Percentiles rank a stretch among this genome's conserved stretches.
phyloP scores from a whole-genome alignment of 2,329 filamentous ascomycete genomes.

The Sporothrix phasma region DNA sequence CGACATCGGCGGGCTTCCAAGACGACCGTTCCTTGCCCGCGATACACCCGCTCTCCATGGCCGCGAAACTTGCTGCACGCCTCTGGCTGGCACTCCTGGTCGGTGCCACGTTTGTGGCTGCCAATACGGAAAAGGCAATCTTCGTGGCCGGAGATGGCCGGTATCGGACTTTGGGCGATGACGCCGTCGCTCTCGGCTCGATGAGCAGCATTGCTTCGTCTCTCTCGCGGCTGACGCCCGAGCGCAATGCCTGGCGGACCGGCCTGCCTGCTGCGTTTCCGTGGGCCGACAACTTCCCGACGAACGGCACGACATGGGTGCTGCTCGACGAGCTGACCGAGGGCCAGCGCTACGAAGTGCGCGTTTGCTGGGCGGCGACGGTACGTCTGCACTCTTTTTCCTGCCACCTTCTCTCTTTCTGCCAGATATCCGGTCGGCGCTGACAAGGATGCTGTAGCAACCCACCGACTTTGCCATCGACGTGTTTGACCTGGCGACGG shows the following conservation, averaged over 20 bases:
- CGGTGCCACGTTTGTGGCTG: conserved; percentile 27
- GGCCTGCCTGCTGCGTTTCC: conserved; percentile 61
- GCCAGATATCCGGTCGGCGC: too few species aligned
- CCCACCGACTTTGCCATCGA: conserved; percentile 69
- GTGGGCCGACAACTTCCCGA: conserved; percentile 38
- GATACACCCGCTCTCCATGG: not conserved
- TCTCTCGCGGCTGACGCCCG: conserved; percentile 13
- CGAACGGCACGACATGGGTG: conserved; percentile 67
- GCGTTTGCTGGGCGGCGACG: conserved; percentile 87
- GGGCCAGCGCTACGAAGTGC: conserved; percentile 75
- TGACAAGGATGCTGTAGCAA: conserved; percentile 66
- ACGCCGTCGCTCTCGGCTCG: not conserved
- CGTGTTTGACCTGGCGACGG: conserved; percentile 49
- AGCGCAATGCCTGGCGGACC: conserved; percentile 43
- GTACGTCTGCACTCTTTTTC: too few species aligned
- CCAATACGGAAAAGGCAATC: conserved; percentile 86
- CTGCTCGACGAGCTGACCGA: conserved; percentile 60
- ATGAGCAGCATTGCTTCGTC: not conserved
- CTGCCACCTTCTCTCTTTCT: too few species aligned
- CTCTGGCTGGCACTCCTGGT: conserved; percentile 17
- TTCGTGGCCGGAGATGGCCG: conserved; percentile 51
- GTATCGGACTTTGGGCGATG: not conserved
- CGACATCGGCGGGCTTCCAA: not conserved
- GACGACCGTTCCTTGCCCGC: not conserved
- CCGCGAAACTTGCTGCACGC: not conserved